Evolutionary conservation across 2,329 filamentous ascomycete genomes (phyloP).

Genomic region (Diaporthe eres): DNA sequence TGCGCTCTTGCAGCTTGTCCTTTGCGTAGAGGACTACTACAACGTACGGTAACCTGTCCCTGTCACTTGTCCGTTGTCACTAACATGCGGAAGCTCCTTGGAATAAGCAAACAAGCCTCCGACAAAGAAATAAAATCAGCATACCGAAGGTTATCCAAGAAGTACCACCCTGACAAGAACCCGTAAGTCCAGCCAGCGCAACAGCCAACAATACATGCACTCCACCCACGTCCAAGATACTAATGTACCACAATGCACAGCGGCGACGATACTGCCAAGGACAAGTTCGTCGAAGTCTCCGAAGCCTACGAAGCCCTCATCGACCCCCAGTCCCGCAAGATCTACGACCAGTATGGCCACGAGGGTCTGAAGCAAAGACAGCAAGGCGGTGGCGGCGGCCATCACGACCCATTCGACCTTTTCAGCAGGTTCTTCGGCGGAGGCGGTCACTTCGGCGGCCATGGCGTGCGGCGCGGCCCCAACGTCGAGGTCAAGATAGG

Average conservation of each 20-base stretch:
- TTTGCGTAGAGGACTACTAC: constrained; percentile 82
- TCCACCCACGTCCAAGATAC: not conserved
- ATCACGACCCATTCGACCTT: constrained; percentile 93
- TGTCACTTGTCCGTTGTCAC: constrained; percentile 12
- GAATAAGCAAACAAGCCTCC: constrained; percentile 81
- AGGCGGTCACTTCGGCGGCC: constrained; percentile 83
- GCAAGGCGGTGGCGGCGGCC: constrained; percentile 75
- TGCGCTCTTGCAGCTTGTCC: constrained; percentile 66
- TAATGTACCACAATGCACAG: constrained; percentile 57
- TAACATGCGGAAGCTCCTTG: constrained; percentile 74
- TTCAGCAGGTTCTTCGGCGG: constrained; percentile 98
- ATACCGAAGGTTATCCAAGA: constrained; percentile 93
- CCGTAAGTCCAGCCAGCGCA: constrained; percentile 71
- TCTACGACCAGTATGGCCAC: constrained; percentile 96
- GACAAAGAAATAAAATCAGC: constrained; percentile 94
- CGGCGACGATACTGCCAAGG: constrained; percentile 82
- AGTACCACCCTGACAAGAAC: constrained; percentile 98
- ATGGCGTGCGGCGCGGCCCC: constrained; percentile 81
- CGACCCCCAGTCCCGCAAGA: constrained; percentile 82
- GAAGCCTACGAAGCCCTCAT: constrained; percentile 96
- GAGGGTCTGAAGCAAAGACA: constrained; percentile 89
- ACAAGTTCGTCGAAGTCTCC: constrained; percentile 94
- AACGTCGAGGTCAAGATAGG: constrained; percentile 90
- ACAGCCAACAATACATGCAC: not conserved
- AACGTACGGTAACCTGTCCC: constrained; percentile 62